phyloP scores from a whole-genome alignment of 2,329 filamentous ascomycete species.

The Alternaria rosae region DNA sequence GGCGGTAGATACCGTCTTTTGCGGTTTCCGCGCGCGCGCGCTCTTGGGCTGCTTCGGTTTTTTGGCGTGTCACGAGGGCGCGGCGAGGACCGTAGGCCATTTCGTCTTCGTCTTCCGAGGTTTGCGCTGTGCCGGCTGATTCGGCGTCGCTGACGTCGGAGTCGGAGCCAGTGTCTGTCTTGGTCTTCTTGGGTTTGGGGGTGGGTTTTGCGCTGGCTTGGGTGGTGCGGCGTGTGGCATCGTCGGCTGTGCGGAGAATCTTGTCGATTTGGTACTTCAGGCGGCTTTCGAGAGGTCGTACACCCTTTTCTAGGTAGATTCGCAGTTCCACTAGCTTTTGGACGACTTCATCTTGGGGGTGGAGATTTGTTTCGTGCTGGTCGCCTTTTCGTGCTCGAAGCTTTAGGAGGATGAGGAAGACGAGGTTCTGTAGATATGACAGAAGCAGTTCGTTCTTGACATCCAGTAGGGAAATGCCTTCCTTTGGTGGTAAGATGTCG shows the following conservation, averaged over 20 bases:
- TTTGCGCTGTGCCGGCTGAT: constrained; percentile 38
- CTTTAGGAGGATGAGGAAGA: constrained; percentile 85
- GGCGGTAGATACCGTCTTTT: constrained; percentile 79
- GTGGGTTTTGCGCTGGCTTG: constrained; percentile 31
- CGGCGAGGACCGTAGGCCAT: constrained; percentile 70
- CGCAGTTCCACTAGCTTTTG: constrained; percentile 89
- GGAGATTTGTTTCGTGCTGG: constrained; percentile 47
- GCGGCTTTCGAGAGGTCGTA: constrained; percentile 86
- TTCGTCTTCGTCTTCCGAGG: constrained; percentile 60
- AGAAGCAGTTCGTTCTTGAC: constrained; percentile 97
- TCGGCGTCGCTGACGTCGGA: constrained; percentile 52
- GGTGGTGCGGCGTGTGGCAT: constrained; percentile 56
- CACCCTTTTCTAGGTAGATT: constrained; percentile 92
- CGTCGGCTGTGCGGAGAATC: constrained; percentile 85
- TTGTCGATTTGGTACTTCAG: constrained; percentile 97
- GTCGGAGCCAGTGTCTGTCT: constrained; percentile 48
- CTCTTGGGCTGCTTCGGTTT: constrained; percentile 25
- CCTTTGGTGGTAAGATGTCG: constrained; percentile 73
- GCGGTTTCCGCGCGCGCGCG: constrained; percentile 37
- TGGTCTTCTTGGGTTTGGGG: constrained; percentile 41
- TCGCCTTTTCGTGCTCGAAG: constrained; percentile 57
- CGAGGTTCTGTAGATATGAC: constrained; percentile 92
- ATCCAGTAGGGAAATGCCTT: constrained; percentile 93
- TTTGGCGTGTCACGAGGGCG: constrained; percentile 51
- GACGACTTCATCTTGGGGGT: constrained; percentile 72